Percentiles rank a stretch among this genome's conserved stretches.
These are phyloP conservation scores for Candida tibetensis DNA, from an alignment of 805 yeast genomes.

Conservation along the genomic window DNA sequence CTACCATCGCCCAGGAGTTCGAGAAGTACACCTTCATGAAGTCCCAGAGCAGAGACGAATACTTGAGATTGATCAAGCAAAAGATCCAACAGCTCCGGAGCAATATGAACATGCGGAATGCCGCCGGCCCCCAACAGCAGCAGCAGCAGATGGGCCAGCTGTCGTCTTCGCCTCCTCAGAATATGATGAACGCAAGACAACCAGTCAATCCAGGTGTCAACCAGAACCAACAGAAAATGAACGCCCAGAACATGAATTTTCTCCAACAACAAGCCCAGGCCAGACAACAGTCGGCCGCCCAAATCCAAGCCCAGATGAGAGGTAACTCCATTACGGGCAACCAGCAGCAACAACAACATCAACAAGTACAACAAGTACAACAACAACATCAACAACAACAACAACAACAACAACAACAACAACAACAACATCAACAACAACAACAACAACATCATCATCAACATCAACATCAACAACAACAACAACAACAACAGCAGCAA, in stretches of 20 bases:
- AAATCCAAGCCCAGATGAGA: conserved; percentile 29
- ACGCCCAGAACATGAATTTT: conserved; percentile 20
- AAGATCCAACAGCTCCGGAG: conserved; percentile 34
- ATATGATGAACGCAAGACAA: conserved; percentile 2
- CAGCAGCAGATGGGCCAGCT: conserved; percentile 16
- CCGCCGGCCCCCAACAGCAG: conserved; percentile 4
- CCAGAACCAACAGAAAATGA: conserved; percentile 13
- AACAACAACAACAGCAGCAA: conserved; percentile 17
- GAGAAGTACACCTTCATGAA: conserved; percentile 64
- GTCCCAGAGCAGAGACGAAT: conserved; percentile 56
- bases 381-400: conserved; percentile 7
- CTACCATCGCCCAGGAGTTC: conserved; percentile 60
- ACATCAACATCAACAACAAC: conserved; percentile 7
- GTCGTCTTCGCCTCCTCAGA: conserved; percentile 7
- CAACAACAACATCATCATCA: conserved; percentile 11
- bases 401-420: conserved; percentile 5
- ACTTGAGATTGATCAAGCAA: conserved; percentile 42
- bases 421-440: conserved; percentile 5
- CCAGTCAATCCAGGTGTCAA: not conserved
- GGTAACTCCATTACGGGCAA: conserved; percentile 7
- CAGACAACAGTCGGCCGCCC: conserved; percentile 50
- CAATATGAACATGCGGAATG: conserved; percentile 9
- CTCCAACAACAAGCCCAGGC: conserved; percentile 50
- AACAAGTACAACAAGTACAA: conserved; percentile 4
- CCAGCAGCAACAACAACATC: conserved; percentile 3